phyloP scores from a whole-genome alignment of 1,284 basidiomycete genomes.

The Fistulinella cinereoalba region DNA sequence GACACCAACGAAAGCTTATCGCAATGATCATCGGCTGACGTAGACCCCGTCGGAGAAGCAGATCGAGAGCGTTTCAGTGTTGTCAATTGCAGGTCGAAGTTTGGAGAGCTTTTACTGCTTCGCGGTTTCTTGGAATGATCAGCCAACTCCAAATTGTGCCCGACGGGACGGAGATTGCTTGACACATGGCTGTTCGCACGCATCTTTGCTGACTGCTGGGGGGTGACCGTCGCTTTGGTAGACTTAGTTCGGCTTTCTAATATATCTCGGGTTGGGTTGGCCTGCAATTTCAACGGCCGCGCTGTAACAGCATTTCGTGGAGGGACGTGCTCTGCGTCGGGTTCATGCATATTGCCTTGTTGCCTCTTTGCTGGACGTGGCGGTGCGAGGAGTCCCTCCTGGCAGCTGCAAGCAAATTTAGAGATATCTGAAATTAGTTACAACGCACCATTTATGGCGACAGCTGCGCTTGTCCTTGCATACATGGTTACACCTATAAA shows the following conservation, averaged over 20 bases:
- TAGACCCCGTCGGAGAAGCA: slow-evolving; percentile 13
- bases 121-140: slow-evolving; percentile 7
- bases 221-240: slow-evolving; percentile 27
- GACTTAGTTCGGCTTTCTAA: slow-evolving; percentile 11
- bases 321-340: slow-evolving; percentile 12
- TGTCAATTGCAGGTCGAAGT: slow-evolving; percentile 55
- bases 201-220: slow-evolving; percentile 31
- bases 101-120: slow-evolving; percentile 37
- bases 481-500: slow-evolving; percentile 73
- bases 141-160: slow-evolving; percentile 46
- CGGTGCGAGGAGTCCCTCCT: slow-evolving; percentile 61
- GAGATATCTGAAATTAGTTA: neutral
- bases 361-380: slow-evolving; percentile 41
- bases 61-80: slow-evolving; percentile 40
- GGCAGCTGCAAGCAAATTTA: slow-evolving; percentile 50
- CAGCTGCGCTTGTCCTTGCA: slow-evolving; percentile 76
- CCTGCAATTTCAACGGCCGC: neutral
- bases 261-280: neutral
- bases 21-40: slow-evolving; percentile 34
- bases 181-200: slow-evolving; percentile 38
- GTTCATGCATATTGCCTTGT: slow-evolving; percentile 8
- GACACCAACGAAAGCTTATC: slow-evolving; percentile 49
- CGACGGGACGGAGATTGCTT: slow-evolving; percentile 39
- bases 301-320: slow-evolving; percentile 7
- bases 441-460: slow-evolving; percentile 62